Conservation (phyloP, 1,139 yeast species). For the Suhomyces maxii region DNA sequence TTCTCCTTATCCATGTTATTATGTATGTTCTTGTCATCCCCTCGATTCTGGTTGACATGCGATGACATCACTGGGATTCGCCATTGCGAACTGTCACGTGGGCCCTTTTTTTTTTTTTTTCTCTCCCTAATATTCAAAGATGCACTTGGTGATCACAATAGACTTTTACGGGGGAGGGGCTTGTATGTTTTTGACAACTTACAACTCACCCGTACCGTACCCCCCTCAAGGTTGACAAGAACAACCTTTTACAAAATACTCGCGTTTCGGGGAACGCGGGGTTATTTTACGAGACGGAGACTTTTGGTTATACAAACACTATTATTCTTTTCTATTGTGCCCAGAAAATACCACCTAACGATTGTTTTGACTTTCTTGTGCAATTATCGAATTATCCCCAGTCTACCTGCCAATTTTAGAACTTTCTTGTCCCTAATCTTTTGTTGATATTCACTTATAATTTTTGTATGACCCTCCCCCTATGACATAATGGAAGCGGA, state of each 20-base stretch:
- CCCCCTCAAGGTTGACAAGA: no score
- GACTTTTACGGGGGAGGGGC: neutral
- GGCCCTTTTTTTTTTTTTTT: neutral
- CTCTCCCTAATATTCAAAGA: neutral
- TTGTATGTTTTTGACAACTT: neutral
- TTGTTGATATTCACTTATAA: no score
- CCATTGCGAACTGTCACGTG: conserved; percentile 12
- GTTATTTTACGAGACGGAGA: neutral
- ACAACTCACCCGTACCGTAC: neutral
- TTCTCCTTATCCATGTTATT: neutral
- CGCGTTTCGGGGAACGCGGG: neutral
- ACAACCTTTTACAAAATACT: no score
- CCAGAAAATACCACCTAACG: neutral
- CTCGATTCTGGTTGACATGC: neutral
- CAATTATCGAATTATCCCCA: no score
- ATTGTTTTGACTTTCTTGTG: neutral
- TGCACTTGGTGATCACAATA: neutral
- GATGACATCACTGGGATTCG: neutral
- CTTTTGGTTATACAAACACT: neutral
- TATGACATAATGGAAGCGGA: no score
- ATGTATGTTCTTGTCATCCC: neutral
- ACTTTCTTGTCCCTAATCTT: no score
- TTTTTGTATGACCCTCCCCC: no score
- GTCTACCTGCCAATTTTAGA: no score
- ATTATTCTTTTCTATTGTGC: neutral